Conservation (phyloP, 768 basidiomycete species). For the Flagelloscypha sp. region DNA sequence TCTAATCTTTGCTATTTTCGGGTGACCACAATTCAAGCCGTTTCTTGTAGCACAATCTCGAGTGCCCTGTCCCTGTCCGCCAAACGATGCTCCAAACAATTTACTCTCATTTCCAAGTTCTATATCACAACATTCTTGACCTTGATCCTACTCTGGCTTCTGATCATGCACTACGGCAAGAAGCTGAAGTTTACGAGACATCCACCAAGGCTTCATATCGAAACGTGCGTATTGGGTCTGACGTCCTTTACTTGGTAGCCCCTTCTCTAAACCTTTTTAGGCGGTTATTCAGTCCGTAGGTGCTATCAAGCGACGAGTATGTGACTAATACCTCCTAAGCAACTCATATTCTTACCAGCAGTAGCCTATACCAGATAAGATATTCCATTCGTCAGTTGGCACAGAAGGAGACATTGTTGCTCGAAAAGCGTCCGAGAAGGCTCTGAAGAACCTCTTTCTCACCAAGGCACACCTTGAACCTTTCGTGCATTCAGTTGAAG, state of each 20-base stretch:
- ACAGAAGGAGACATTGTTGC: constrained; percentile 57
- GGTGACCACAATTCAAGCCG: background rate
- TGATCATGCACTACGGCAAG: constrained; percentile 76
- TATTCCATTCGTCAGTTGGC: constrained; percentile 67
- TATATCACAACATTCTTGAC: constrained; percentile 54
- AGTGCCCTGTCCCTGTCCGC: background rate
- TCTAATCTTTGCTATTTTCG: constrained; percentile 8
- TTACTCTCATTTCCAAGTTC: constrained; percentile 60
- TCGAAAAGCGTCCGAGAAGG: constrained; percentile 47
- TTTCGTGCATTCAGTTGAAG: constrained; percentile 48
- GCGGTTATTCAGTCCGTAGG: constrained; percentile 45
- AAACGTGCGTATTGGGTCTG: constrained; percentile 42
- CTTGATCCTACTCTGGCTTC: constrained; percentile 54
- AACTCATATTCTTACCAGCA: no score
- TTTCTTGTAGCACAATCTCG: constrained; percentile 1
- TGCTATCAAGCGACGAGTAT: constrained; percentile 35
- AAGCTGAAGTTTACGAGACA: constrained; percentile 68
- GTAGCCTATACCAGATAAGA: constrained; percentile 45
- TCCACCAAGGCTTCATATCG: constrained; percentile 77
- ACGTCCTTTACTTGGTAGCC: background rate
- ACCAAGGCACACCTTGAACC: constrained; percentile 45
- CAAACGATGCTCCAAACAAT: constrained; percentile 70
- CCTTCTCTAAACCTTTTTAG: constrained; percentile 20
- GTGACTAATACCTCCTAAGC: constrained; percentile 4
- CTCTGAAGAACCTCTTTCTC: constrained; percentile 44